Evolutionary conservation across 768 basidiomycete species (phyloP).

Genomic region (Hydnum rufescens): DNA sequence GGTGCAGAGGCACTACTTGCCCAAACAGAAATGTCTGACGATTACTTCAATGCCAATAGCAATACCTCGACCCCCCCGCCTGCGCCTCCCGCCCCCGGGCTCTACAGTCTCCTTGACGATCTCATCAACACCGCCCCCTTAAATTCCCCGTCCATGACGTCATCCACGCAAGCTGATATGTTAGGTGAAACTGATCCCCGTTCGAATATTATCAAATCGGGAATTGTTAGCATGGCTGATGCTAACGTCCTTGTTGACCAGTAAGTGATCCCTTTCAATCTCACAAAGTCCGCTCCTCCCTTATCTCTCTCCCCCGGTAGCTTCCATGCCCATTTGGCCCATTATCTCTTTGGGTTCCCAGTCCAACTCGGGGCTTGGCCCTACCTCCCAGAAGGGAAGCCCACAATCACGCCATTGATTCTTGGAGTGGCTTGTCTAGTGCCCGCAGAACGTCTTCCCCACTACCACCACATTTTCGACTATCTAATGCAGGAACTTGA

Average conservation of each 20-base stretch:
- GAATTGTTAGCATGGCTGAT: neutral
- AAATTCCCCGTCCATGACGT: neutral
- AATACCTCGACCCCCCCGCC: neutral
- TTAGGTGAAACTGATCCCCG: slow-evolving; percentile 1
- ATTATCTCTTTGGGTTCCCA: neutral
- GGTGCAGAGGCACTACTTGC: slow-evolving; percentile 2
- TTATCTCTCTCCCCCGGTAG: neutral
- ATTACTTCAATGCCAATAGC: neutral
- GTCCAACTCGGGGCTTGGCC: neutral
- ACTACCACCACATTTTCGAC: neutral
- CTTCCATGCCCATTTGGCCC: slow-evolving; percentile 1
- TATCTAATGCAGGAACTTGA: neutral
- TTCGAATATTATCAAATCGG: neutral
- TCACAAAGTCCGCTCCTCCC: neutral
- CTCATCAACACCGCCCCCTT: neutral
- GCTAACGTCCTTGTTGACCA: slow-evolving; percentile 1
- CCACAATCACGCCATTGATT: neutral
- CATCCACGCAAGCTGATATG: neutral
- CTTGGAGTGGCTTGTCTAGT: neutral
- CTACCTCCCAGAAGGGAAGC: slow-evolving; percentile 1
- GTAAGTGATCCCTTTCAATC: neutral
- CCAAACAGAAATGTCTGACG: neutral
- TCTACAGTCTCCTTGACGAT: slow-evolving; percentile 1
- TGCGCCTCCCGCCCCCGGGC: neutral
- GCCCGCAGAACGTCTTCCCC: neutral